Percentiles rank a stretch among this genome's conserved stretches.
Conservation (phyloP, 2,329 filamentous ascomycete genomes). For the Penicillium sp. region DNA sequence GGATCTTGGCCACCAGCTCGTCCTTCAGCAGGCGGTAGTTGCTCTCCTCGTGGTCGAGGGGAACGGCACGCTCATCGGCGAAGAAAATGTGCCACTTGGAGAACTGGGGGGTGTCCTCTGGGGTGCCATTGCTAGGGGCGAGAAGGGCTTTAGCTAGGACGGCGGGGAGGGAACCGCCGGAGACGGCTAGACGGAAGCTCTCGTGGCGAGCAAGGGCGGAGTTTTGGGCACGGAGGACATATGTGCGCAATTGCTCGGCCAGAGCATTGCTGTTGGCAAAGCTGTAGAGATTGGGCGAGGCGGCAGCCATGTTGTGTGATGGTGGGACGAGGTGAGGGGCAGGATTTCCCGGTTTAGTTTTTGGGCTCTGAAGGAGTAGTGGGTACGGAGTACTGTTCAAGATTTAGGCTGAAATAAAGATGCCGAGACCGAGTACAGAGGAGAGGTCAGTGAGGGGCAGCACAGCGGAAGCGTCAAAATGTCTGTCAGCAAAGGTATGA, state of each 20-base stretch:
- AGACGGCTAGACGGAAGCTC: slow-evolving; percentile 88
- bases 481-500: not conserved
- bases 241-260: slow-evolving; percentile 75
- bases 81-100: slow-evolving; percentile 97
- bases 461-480: not conserved
- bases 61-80: slow-evolving; percentile 93
- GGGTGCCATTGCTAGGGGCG: slow-evolving; percentile 50
- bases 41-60: slow-evolving; percentile 87
- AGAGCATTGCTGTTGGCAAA: slow-evolving; percentile 72
- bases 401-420: not conserved
- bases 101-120: slow-evolving; percentile 70
- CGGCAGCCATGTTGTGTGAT: slow-evolving; percentile 36
- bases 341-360: slow-evolving; percentile 1
- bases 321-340: slow-evolving; percentile 9
- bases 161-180: slow-evolving; percentile 88
- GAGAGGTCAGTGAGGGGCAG: not conserved
- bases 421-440: not conserved
- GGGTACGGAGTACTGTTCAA: not conserved
- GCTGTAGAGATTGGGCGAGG: slow-evolving; percentile 69
- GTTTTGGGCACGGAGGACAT: slow-evolving; percentile 80
- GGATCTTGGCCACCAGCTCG: slow-evolving; percentile 87
- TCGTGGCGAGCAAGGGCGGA: slow-evolving; percentile 77
- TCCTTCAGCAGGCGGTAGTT: slow-evolving; percentile 88
- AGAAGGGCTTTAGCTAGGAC: slow-evolving; percentile 84
- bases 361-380: not conserved